Evolutionary conservation across 768 basidiomycete species (phyloP).

Genomic region (Leccinum truebloodii): DNA sequence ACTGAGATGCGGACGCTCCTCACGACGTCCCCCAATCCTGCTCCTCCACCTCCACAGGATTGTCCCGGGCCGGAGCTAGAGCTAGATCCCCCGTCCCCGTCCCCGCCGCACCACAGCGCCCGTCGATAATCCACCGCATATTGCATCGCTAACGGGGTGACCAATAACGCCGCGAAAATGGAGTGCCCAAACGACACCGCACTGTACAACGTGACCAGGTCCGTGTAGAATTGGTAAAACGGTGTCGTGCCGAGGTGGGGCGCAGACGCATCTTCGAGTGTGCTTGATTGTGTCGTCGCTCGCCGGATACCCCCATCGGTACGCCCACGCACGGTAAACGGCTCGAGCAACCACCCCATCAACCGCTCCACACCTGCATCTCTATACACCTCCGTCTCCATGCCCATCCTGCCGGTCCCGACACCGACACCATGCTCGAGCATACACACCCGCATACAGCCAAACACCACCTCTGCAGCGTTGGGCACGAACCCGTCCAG

Average conservation of each 20-base stretch:
- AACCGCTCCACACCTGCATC: conserved; percentile 59
- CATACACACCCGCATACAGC: conserved; percentile 95
- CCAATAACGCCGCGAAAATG: conserved; percentile 70
- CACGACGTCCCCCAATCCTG: conserved; percentile 31
- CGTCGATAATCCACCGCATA: conserved; percentile 84
- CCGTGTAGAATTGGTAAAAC: conserved; percentile 93
- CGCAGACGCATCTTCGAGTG: conserved; percentile 55
- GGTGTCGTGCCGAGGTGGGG: conserved; percentile 67
- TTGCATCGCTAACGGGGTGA: conserved; percentile 73
- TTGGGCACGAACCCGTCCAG: conserved; percentile 35
- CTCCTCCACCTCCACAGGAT: neutral
- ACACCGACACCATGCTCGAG: conserved; percentile 71
- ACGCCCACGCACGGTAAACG: conserved; percentile 42
- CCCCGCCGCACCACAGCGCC: conserved; percentile 80
- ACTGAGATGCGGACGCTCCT: conserved; percentile 55
- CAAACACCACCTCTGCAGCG: conserved; percentile 51
- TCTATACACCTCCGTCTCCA: conserved; percentile 72
- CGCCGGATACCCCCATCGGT: neutral
- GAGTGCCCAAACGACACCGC: conserved; percentile 85
- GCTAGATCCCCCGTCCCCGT: conserved; percentile 11
- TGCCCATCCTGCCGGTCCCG: conserved; percentile 9
- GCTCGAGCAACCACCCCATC: conserved; percentile 60
- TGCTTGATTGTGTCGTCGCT: conserved; percentile 12
- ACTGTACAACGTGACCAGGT: conserved; percentile 89
- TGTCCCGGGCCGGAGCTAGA: neutral